Conservation (phyloP, 164 flowering plant species). For the Brasenia schreberi region DNA sequence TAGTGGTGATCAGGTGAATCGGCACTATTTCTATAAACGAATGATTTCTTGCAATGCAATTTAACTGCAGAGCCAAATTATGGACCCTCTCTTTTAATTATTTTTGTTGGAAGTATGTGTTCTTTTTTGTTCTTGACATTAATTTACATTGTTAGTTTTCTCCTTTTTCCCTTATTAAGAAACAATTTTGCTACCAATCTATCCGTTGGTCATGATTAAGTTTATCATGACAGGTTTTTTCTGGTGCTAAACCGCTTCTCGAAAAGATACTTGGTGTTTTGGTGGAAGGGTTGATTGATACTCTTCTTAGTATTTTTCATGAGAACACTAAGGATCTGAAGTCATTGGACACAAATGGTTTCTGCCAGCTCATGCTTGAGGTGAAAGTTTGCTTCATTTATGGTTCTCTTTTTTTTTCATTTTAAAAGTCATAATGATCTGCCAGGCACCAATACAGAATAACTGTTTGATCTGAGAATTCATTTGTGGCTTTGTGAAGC, state of each 20-base stretch:
- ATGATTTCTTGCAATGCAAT: no score
- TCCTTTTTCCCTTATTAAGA: background rate
- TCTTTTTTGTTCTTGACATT: background rate
- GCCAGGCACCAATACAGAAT: background rate
- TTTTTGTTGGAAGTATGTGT: background rate
- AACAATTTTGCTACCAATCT: background rate
- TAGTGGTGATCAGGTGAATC: no score
- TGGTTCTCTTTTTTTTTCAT: background rate
- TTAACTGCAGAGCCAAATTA: no score
- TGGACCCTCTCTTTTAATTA: no score
- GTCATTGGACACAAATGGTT: conserved; percentile 89
- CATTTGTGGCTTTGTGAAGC: background rate
- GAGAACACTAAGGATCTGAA: conserved; percentile 67
- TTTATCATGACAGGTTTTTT: conserved; percentile 57
- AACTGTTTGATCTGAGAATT: background rate
- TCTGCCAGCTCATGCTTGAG: conserved; percentile 99
- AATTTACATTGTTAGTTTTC: background rate
- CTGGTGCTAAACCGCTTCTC: conserved; percentile 83
- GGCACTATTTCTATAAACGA: no score
- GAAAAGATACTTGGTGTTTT: conserved; percentile 87
- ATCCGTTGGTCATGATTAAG: background rate
- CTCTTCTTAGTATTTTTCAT: conserved; percentile 68
- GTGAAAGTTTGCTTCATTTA: conserved; percentile 16
- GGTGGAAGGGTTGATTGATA: conserved; percentile 94
- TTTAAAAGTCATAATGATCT: background rate